Conservation (phyloP, 495 filamentous ascomycete genomes). For the Achaetomiella virescens region DNA sequence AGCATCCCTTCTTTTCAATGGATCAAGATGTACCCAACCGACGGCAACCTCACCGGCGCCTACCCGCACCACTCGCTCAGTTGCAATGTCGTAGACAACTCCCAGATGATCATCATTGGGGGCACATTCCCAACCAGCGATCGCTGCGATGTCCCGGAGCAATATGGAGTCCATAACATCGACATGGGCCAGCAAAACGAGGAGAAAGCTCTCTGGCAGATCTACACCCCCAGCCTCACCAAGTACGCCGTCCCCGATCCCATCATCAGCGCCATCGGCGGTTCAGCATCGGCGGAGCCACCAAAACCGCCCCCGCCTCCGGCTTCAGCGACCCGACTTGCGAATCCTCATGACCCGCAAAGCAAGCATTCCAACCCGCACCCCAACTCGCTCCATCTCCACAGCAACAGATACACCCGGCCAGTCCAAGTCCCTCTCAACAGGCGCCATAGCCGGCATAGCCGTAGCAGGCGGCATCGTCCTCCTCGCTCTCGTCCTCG, state of each 20-base stretch:
- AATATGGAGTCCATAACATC: constrained; percentile 57
- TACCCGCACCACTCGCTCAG: constrained; percentile 43
- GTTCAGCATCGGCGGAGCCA: constrained; percentile 57
- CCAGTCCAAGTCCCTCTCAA: constrained; percentile 8
- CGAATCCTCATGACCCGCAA: constrained; percentile 24
- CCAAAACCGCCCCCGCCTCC: constrained; percentile 53
- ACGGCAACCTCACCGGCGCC: constrained; percentile 23
- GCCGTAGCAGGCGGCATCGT: constrained; percentile 15
- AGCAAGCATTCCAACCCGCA: constrained; percentile 21
- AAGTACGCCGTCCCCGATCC: constrained; percentile 55
- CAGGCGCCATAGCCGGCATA: constrained; percentile 28
- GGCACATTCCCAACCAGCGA: constrained; percentile 60
- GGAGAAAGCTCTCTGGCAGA: constrained; percentile 25
- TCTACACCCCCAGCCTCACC: constrained; percentile 28
- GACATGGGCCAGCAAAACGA: constrained; percentile 43
- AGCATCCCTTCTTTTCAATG: constrained; percentile 52
- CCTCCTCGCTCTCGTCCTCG: constrained; percentile 5
- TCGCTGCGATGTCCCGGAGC: constrained; percentile 54
- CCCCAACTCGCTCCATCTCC: constrained; percentile 19
- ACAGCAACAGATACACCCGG: not conserved
- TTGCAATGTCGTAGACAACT: constrained; percentile 44
- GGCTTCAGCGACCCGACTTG: constrained; percentile 30
- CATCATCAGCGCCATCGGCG: constrained; percentile 58
- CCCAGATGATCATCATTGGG: constrained; percentile 66
- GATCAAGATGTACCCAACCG: constrained; percentile 42